Evolutionary conservation across 192 early-diverging fungal species (phyloP).

Genomic region (Umbelopsis isabellina): DNA sequence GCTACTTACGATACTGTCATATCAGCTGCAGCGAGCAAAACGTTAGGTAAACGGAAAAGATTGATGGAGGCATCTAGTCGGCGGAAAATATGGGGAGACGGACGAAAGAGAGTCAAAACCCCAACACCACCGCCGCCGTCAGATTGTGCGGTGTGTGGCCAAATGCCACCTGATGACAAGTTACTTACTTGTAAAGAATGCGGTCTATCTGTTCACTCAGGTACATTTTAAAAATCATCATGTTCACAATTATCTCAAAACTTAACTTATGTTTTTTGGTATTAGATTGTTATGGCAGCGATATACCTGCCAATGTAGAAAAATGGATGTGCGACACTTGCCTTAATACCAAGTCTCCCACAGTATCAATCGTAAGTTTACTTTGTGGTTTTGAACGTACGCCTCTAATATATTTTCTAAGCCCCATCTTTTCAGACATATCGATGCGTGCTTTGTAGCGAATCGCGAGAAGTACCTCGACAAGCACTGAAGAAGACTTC

Average conservation of each 20-base stretch:
- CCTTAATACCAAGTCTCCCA: conserved; percentile 61
- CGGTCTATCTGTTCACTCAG: conserved; percentile 51
- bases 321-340: conserved; percentile 64
- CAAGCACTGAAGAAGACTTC: conserved; percentile 68
- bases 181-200: conserved; percentile 50
- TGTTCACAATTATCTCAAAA: background rate
- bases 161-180: conserved; percentile 26
- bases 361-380: conserved; percentile 56
- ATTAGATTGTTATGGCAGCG: conserved; percentile 54
- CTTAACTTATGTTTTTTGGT: background rate
- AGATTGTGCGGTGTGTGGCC: conserved; percentile 48
- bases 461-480: conserved; percentile 31
- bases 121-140: conserved; percentile 40
- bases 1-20: background rate
- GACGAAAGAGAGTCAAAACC: conserved; percentile 36
- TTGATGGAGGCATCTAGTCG: conserved; percentile 21
- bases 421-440: conserved; percentile 48
- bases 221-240: conserved; percentile 26
- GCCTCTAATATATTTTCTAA: background rate
- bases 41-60: conserved; percentile 21
- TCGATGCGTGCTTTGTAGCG: conserved; percentile 65
- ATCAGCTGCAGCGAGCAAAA: conserved; percentile 20
- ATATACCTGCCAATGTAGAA: background rate
- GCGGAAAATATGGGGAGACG: conserved; percentile 12
- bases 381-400: background rate